These are phyloP conservation scores for Aspergillus homomorphus DNA, from an alignment of 495 filamentous ascomycete species.

Conservation along the genomic window DNA sequence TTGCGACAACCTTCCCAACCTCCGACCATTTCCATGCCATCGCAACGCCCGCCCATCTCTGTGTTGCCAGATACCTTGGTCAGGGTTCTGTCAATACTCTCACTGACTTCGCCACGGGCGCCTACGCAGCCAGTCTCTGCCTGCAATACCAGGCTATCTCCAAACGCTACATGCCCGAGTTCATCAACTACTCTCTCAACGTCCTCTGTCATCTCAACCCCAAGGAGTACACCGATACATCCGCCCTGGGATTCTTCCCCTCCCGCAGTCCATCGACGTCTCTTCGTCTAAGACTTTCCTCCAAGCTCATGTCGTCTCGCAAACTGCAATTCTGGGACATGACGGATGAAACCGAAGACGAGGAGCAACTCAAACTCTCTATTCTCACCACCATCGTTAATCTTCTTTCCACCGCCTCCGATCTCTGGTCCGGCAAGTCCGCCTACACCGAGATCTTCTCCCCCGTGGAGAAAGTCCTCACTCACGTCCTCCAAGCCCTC, in stretches of 20 bases:
- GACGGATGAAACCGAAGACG: slow-evolving; percentile 1
- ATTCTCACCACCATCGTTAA: slow-evolving; percentile 55
- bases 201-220: slow-evolving; percentile 68
- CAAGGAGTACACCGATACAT: slow-evolving; percentile 32
- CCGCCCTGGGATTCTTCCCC: slow-evolving; percentile 55
- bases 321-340: slow-evolving; percentile 56
- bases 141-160: slow-evolving; percentile 77
- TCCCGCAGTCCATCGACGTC: slow-evolving; percentile 53
- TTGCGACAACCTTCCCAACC: slow-evolving; percentile 84
- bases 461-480: slow-evolving; percentile 53
- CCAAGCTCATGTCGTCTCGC: slow-evolving; percentile 24
- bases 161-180: slow-evolving; percentile 83
- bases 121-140: slow-evolving; percentile 72
- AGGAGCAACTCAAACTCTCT: slow-evolving; percentile 53
- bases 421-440: slow-evolving; percentile 61
- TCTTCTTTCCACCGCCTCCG: slow-evolving; percentile 57
- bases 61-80: slow-evolving; percentile 75
- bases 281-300: slow-evolving; percentile 43
- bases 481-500: slow-evolving; percentile 46
- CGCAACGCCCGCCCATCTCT: slow-evolving; percentile 80
- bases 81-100: slow-evolving; percentile 64
- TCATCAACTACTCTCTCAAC: slow-evolving; percentile 76
- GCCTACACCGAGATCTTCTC: slow-evolving; percentile 72
- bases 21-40: slow-evolving; percentile 96
- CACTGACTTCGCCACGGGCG: slow-evolving; percentile 65